Percentiles rank a stretch among this genome's conserved stretches.
phyloP scores from a whole-genome alignment of 1,139 yeast species.

The Yamadazyma diospyri region DNA sequence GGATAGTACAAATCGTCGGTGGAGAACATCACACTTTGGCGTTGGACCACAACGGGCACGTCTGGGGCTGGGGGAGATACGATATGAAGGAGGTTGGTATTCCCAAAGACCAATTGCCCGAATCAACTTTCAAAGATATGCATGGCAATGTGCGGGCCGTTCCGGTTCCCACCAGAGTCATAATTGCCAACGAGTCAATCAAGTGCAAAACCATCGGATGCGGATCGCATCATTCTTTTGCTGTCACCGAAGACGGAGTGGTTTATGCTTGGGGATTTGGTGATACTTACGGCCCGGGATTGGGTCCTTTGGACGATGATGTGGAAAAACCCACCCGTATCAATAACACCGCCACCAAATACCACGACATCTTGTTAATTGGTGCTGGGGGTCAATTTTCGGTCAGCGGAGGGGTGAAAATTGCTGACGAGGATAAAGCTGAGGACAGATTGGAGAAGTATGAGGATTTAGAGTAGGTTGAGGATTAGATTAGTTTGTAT shows the following conservation, averaged over 20 bases:
- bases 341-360: slow-evolving; percentile 87
- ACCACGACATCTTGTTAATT: slow-evolving; percentile 61
- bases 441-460: slow-evolving; percentile 58
- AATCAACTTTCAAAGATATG: slow-evolving; percentile 68
- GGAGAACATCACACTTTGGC: slow-evolving; percentile 95
- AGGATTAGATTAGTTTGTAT: too few species aligned
- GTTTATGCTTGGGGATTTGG: slow-evolving; percentile 98
- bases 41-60: slow-evolving; percentile 63
- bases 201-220: slow-evolving; percentile 64
- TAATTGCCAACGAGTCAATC: slow-evolving; percentile 24
- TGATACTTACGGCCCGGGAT: slow-evolving; percentile 92
- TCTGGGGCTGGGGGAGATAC: slow-evolving; percentile 84
- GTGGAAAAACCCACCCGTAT: slow-evolving; percentile 83
- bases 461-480: slow-evolving; percentile 35
- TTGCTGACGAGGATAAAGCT: slow-evolving; percentile 56
- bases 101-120: slow-evolving; percentile 55
- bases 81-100: slow-evolving; percentile 94
- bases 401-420: slow-evolving; percentile 73
- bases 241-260: slow-evolving; percentile 78
- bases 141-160: slow-evolving; percentile 85
- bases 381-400: slow-evolving; percentile 97
- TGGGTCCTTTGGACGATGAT: slow-evolving; percentile 90
- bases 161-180: slow-evolving; percentile 73
- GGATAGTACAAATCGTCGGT: slow-evolving; percentile 66
- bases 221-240: slow-evolving; percentile 92